Evolutionary conservation across 1,284 basidiomycete species (phyloP), one percentile per base, ranked within the genome.

Genomic region (Pisolithus thermaeus): DNA sequence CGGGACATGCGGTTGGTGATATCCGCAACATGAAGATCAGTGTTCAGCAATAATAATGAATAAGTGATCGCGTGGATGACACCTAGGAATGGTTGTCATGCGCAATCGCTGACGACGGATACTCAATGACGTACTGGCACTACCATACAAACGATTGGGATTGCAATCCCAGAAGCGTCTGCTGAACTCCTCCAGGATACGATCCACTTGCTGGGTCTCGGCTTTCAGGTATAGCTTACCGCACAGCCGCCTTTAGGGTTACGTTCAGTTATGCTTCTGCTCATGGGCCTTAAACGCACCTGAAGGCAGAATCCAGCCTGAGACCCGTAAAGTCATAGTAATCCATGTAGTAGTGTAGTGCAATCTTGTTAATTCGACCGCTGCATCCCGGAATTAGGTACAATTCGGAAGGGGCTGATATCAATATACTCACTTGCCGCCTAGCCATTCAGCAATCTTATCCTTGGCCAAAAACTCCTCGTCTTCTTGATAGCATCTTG

Each of bases 181-280:
- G 56, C 89, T 90, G 62, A 99, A 98, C 55, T 87, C 87, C 58
- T 90, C 90, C 18, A 99, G 77, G 59, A 99, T 97, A 40, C 96
- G 85, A 69, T 99, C 97, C 37, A 99, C 87, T 70, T 98, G 95
- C 66, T 99, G 97, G 0, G 96, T 97, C 71, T 99, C 96, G 2
- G 87, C 96, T 65, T 93, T 94, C 53, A 99, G 79, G 67, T 83
- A 97, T 3, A 99, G 78, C 67, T 96, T 97, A 22, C 83, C 83
- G 66, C 95, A 98, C 4, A 99, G 73, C 30, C 84, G 82, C 52
- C 92, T 92, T 43, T 40, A 12, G 47, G 12, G 25, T 47, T 42
- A 37, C 61, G 2, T 18, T 43, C 32, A 48, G n/a, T 45, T 27
- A 32, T 14, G 18, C 1, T 14, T 35, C 11, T 12, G 9, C 25